Evolutionary conservation across 768 basidiomycete genomes (phyloP).

Genomic region (Leccinum uliginosum): DNA sequence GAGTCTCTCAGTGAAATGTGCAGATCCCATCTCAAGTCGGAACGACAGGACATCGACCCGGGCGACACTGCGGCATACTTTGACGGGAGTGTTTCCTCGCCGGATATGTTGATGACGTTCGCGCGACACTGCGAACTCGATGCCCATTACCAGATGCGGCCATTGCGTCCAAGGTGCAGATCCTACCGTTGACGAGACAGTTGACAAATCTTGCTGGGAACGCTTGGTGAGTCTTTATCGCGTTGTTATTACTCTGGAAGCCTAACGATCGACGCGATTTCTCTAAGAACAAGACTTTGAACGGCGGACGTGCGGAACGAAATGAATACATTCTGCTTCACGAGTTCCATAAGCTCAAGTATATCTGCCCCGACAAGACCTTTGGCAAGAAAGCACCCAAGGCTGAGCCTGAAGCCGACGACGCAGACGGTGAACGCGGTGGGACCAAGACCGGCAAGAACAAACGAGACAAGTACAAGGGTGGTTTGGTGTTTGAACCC

Average conservation of each 20-base stretch:
- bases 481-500: slow-evolving; percentile 95
- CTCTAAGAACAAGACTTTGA: slow-evolving; percentile 90
- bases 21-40: slow-evolving; percentile 77
- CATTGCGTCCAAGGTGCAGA: slow-evolving; percentile 89
- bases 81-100: slow-evolving; percentile 73
- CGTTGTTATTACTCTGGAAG: background rate
- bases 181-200: slow-evolving; percentile 88
- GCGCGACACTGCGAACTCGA: slow-evolving; percentile 94
- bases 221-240: slow-evolving; percentile 64
- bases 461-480: slow-evolving; percentile 95
- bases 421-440: slow-evolving; percentile 45
- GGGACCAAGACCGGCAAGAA: slow-evolving; percentile 51
- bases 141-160: slow-evolving; percentile 98
- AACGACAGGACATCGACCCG: slow-evolving; percentile 91
- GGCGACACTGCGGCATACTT: slow-evolving; percentile 92
- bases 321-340: slow-evolving; percentile 99
- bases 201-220: slow-evolving; percentile 96
- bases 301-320: slow-evolving; percentile 95
- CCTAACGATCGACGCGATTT: background rate
- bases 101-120: slow-evolving; percentile 79
- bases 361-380: slow-evolving; percentile 92
- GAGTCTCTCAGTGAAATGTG: slow-evolving; percentile 98
- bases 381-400: slow-evolving; percentile 72
- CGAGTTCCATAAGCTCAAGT: slow-evolving; percentile 95
- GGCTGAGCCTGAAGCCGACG: slow-evolving; percentile 48